Evolutionary conservation across 805 yeast genomes (phyloP).

Genomic region (Candida pini): DNA sequence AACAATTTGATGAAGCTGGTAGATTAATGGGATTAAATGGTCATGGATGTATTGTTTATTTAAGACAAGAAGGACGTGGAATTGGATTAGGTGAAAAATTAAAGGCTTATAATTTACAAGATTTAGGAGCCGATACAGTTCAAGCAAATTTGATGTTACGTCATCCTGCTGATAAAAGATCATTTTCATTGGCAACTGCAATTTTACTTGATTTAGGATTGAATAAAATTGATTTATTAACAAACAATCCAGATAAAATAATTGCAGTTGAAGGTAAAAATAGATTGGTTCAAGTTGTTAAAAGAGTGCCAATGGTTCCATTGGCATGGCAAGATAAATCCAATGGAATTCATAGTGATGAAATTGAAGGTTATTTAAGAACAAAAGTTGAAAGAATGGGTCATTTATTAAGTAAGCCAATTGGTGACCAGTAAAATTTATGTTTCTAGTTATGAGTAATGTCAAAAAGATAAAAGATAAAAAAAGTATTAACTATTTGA

Average conservation of each 20-base stretch:
- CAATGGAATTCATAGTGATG: conserved; percentile 73
- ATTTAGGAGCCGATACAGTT: conserved; percentile 97
- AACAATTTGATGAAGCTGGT: conserved; percentile 98
- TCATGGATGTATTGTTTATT: conserved; percentile 89
- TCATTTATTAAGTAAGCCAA: conserved; percentile 60
- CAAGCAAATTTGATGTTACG: conserved; percentile 88
- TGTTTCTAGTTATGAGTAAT: too few relatives aligned
- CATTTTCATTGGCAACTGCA: conserved; percentile 90
- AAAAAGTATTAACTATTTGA: too few relatives aligned
- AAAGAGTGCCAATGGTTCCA: conserved; percentile 96
- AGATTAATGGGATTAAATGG: conserved; percentile 82
- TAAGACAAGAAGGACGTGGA: conserved; percentile 98
- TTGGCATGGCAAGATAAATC: conserved; percentile 69
- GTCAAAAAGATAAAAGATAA: background rate
- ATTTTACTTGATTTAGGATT: conserved; percentile 80
- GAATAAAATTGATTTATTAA: conserved; percentile 64
- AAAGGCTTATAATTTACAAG: conserved; percentile 95
- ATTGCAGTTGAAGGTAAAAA: conserved; percentile 89
- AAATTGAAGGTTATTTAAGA: conserved; percentile 87
- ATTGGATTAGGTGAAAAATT: conserved; percentile 97
- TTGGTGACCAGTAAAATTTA: background rate
- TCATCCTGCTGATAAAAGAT: conserved; percentile 98
- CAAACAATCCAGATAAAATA: conserved; percentile 95
- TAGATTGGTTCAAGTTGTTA: conserved; percentile 66
- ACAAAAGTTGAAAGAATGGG: conserved; percentile 98